Evolutionary conservation across 202 grass and related monocot species (phyloP), one percentile per base, ranked within the genome.

Genomic region (Digitaria exilis): DNA sequence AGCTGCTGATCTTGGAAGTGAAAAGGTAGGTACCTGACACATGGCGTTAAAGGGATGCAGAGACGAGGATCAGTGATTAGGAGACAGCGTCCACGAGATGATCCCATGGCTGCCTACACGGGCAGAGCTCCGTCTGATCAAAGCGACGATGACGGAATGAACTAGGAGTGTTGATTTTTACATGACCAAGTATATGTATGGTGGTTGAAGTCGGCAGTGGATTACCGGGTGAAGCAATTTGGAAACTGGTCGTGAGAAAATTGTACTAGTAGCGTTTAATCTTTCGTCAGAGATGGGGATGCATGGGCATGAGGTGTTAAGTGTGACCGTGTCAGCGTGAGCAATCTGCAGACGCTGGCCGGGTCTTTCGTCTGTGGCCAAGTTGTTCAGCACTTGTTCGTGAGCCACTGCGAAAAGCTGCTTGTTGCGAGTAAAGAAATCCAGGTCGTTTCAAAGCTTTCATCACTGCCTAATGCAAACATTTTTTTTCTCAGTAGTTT

Each of bases 31-130:
- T 35, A 80, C 85, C 39, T 87, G 85, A 75, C 0, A 7, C 85
- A 21, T 61, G 3, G 62, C 43, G 41, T 26, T 12, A 64, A 44
- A 67, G 65, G 49, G 69, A 75, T 14, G 44, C 74, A 9, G 72
- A n/a, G 31, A 79, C 10, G 25, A 90, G 19, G 18, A 90, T 66
- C 42, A 70, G 18, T n/a, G 29, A 32, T 18, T 19, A 22, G 3
- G 49, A 82, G 43, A 18, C 17, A 19, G 0, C 43, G 59, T 6
- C 61, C 3, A 8, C 2, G 21, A 64, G 68, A 48, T 0, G 75
- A 69, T 0, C 4, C 83, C 84, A 90, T 90, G 59, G 79, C 83
- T 35, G 26, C 69, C 26, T 18, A 4, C 13, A 32, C 22, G n/a
- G 32, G 9, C 48, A 9, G 67, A 46, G 84, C 51, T 69, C 67